Evolutionary conservation across 2,329 filamentous ascomycete species (phyloP), one percentile per base, ranked within the genome.

Genomic region (Parastagonospora avenae): DNA sequence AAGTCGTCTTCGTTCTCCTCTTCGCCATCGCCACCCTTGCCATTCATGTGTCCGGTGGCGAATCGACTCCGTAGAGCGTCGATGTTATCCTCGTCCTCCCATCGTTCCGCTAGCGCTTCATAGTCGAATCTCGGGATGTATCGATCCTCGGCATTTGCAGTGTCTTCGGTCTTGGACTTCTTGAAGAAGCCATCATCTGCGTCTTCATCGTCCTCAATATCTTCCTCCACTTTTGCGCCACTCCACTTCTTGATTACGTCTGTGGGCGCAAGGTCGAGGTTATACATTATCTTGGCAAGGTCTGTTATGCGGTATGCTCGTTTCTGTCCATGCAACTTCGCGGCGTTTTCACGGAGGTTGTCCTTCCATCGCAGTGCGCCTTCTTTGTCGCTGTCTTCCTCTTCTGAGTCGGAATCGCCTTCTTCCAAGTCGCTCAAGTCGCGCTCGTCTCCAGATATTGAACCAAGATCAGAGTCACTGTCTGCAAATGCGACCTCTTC

Each of bases 381-480:
- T 33, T 89, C 87, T 41, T 93, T 91, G 45, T 90, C 89, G 14
- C 83, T 83, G 8, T 77, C 76, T 7, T 79, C 76, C 12, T 80
- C 78, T n/a, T 84, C 81, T 0, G 79, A 80, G 40, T 82, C 81
- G 2, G 81, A 59, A 28, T 82, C 79, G 50, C 81, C 80, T 15
- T 84, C 54, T 41, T 67, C 67, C 9, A 63, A 51, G 4, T 67
- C 67, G 9, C 69, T 64, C 8, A 63, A 41, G 35, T 71, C 67
- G 2, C 46, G 59, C 28, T 71, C 82, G 7, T 85, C 82, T 8
- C 77, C 81, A 8, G 91, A 96, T 57, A 97, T 75, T 3, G 93
- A 96, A 6, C 94, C 94, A 4, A 99, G 81, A 70, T 99, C 95
- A 0, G 94, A 99, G 73, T 99, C 95, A 67, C 91, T 96, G 67